Evolutionary conservation across 768 basidiomycete species (phyloP), one percentile per base, ranked within the genome.

Genomic region (Suillus discolor): DNA sequence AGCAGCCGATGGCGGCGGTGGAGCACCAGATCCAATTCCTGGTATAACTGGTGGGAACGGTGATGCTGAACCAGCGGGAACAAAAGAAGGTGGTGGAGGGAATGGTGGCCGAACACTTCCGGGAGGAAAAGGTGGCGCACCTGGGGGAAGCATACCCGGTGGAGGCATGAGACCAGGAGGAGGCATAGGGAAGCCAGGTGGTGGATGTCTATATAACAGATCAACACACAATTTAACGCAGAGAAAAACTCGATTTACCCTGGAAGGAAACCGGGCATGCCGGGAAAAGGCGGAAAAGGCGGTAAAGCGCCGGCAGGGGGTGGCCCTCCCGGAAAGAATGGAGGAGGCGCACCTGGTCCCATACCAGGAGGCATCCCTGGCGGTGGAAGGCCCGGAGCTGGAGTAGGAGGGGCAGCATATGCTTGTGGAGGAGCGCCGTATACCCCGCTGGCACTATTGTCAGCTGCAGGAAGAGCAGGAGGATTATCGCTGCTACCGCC

Each of bases 391-490:
- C 72, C 68, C 41, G 75, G 69, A 7, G 73, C 69, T 6, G 80
- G 73, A 41, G 78, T 72, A 9, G 83, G 79, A 20, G 82, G 80
- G 15, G 74, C 74, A 20, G 82, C 80, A 70, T 94, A 94, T 1
- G 91, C 81, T 70, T 91, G 90, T 0, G 93, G 87, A 3, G 89
- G 87, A 38, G 89, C 91, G 25, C 87, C 87, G 70, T 90, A 93
- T 0, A 94, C 92, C 5, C 83, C 85, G 42, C 85, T 80, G n/a
- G 81, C 74, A 68, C 79, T 80, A 15, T 80, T 72, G 59, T 82
- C 83, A 13, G 80, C 72, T 2, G 81, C 71, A 16, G 79, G 69
- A 16, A 83, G 77, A 13, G 77, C 60, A 23, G 68, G 57, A 16
- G 77, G 69, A 25, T 79, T 74, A 9, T 82, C 71, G 12, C 74